phyloP scores from a whole-genome alignment of 2,329 filamentous ascomycete genomes.

The Sporothrix curviconia region DNA sequence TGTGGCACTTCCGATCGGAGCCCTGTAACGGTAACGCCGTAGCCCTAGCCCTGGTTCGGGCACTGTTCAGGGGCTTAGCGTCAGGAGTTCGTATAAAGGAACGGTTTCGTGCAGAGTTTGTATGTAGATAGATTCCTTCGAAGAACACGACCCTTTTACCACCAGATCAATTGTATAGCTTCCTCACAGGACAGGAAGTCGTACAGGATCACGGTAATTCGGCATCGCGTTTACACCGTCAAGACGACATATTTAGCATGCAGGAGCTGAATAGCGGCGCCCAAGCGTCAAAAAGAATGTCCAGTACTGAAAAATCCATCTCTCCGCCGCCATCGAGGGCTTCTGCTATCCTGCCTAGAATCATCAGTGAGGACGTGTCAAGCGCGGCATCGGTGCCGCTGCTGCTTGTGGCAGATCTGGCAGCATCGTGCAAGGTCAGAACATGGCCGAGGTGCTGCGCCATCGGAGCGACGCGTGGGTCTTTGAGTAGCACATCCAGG shows the following conservation, averaged over 20 bases:
- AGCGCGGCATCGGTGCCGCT: too few relatives aligned
- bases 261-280: background rate
- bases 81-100: too few relatives aligned
- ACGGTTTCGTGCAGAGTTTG: too few relatives aligned
- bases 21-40: too few relatives aligned
- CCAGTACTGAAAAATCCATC: background rate
- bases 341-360: background rate
- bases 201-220: too few relatives aligned
- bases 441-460: background rate
- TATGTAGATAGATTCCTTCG: background rate
- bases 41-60: too few relatives aligned
- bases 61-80: too few relatives aligned
- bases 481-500: constrained; percentile 4
- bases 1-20: too few relatives aligned
- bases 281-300: background rate
- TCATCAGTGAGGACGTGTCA: too few relatives aligned
- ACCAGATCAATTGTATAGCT: too few relatives aligned
- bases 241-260: background rate
- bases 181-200: too few relatives aligned
- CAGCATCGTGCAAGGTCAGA: background rate
- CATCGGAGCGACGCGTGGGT: background rate
- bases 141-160: background rate
- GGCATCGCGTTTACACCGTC: too few relatives aligned
- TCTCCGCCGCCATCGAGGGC: background rate
- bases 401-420: background rate